Evolutionary conservation across 345 rosid genomes (phyloP).

Genomic region (Lumnitzera littorea): DNA sequence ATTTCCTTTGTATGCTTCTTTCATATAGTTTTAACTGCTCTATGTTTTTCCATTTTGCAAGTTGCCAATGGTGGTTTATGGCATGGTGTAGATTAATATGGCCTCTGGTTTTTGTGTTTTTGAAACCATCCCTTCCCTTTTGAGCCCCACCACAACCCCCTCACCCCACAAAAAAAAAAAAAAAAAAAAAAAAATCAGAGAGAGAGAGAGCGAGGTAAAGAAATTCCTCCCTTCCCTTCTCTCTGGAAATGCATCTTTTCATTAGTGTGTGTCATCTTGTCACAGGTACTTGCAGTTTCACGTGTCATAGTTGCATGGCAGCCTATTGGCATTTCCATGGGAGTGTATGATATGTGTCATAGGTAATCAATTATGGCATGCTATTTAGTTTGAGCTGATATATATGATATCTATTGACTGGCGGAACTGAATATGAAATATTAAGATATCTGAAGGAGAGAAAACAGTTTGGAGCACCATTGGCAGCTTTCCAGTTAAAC

Average conservation of each 20-base stretch:
- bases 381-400: not conserved
- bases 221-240: not conserved
- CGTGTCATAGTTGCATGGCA: constrained; percentile 98
- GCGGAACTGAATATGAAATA: not conserved
- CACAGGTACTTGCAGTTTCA: constrained; percentile 84
- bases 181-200: no score
- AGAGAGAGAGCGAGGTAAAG: no score
- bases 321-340: constrained; percentile 92
- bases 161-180: no score
- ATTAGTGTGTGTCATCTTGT: not conserved
- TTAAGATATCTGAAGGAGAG: constrained; percentile 83
- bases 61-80: no score
- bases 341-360: constrained; percentile 91
- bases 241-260: not conserved
- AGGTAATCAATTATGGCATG: constrained; percentile 32
- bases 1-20: not conserved
- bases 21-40: not conserved
- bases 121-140: no score
- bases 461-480: constrained; percentile 94
- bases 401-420: not conserved
- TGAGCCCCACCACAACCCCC: no score
- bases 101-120: no score
- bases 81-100: no score
- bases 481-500: constrained; percentile 88
- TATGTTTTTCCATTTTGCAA: not conserved